Base-by-base conservation (phyloP, 208 protist genomes). In the Acanthamoeba castellanii region DNA sequence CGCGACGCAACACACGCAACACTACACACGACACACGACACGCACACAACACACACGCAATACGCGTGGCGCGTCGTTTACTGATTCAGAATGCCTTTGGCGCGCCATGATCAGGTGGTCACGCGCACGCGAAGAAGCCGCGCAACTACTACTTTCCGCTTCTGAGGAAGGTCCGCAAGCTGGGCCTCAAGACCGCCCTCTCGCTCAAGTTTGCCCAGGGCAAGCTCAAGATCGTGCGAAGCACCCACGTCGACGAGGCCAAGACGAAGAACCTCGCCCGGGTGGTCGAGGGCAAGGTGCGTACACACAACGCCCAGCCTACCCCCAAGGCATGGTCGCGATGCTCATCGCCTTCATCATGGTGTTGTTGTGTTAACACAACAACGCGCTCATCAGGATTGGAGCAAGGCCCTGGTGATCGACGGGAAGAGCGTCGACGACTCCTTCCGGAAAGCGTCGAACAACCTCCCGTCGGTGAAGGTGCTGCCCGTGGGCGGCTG, bases 251-350 rank as follows among this genome's bases (percentile, higher is more conserved):
- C 16, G 89, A 59, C 47, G 70, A 76, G 47, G 61, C 68, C 89
- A 94, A 94, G 70, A 94, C 89, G n/a, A 92, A 74, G 45, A 74
- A 92, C 85, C 61, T 92, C 42, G 85, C 85, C 85, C 3, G 20
- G 22, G 66, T 94, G 37, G n/a, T 94, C 4, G 68, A 94, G 89
- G 89, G 47, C 2, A 82, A 94, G 89, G 89, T 66, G 34, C 61
- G 16, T 22, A 61, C 55, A 61, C 6, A 13, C 61, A 92, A 22
- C 2, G 13, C 20, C 22, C 30, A 32, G n/a, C n/a, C n/a, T n/a
- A n/a, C n/a, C n/a, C n/a, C n/a, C n/a, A n/a, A n/a, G n/a, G n/a
- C n/a, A n/a, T n/a, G n/a, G n/a, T n/a, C n/a, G n/a, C n/a, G n/a
- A n/a, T n/a, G n/a, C n/a, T 89, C 11, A 16, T 89, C 52, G 2